Evolutionary conservation across 2,329 filamentous ascomycete species (phyloP).

Genomic region (Ilyonectria robusta): DNA sequence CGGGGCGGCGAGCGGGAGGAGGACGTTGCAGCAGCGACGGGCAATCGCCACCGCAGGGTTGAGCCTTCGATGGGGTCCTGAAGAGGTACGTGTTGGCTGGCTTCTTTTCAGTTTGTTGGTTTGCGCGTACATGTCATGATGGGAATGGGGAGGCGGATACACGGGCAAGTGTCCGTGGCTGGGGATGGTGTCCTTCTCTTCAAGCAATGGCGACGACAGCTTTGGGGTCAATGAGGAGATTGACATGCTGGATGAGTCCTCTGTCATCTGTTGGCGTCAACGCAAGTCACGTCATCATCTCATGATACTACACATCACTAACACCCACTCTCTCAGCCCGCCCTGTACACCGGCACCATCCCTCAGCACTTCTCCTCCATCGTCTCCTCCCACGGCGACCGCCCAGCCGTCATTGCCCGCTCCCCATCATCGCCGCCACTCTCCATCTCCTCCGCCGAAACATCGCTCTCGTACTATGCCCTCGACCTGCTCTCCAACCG

Average conservation of each 20-base stretch:
- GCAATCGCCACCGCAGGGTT: slow-evolving; percentile 39
- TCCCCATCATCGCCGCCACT: slow-evolving; percentile 50
- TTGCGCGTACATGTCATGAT: neutral
- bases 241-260: neutral
- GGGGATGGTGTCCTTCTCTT: neutral
- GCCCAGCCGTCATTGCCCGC: slow-evolving; percentile 69
- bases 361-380: slow-evolving; percentile 79
- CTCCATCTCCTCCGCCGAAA: slow-evolving; percentile 66
- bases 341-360: slow-evolving; percentile 77
- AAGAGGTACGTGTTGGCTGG: slow-evolving; percentile 45
- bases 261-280: neutral
- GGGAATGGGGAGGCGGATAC: neutral
- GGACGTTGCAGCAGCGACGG: slow-evolving; percentile 32
- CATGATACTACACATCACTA: neutral
- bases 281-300: neutral
- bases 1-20: slow-evolving; percentile 24
- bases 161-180: neutral
- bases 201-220: neutral
- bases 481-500: slow-evolving; percentile 84
- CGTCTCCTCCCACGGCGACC: slow-evolving; percentile 75
- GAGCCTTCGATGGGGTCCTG: slow-evolving; percentile 50
- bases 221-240: neutral
- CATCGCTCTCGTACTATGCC: slow-evolving; percentile 78
- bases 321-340: slow-evolving; percentile 65
- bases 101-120: neutral